Percentiles rank a stretch among this genome's conserved stretches.
These are phyloP conservation scores for Ormosia emarginata DNA, from an alignment of 306 rosid species.

Conservation along the genomic window DNA sequence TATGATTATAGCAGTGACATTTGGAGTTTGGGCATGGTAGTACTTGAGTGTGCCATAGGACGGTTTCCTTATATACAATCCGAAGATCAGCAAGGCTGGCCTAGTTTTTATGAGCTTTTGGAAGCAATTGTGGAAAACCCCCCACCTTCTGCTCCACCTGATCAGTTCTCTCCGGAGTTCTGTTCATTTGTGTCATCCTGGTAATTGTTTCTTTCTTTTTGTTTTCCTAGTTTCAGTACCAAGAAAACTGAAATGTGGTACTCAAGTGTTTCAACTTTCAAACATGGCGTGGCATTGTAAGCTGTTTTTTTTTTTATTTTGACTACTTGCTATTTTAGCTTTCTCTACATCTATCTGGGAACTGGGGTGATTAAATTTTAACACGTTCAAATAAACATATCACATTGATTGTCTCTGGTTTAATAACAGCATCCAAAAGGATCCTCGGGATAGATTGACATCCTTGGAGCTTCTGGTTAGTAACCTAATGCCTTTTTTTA, in stretches of 20 bases:
- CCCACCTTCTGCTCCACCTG: conserved; percentile 90
- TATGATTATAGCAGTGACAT: conserved; percentile 95
- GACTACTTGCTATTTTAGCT: not conserved
- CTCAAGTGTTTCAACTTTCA: conserved; percentile 11
- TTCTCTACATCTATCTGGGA: not conserved
- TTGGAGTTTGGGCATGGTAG: conserved; percentile 97
- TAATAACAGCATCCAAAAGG: conserved; percentile 84
- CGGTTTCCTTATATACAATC: conserved; percentile 87
- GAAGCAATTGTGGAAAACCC: conserved; percentile 88
- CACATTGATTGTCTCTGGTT: not conserved
- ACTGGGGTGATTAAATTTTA: not conserved
- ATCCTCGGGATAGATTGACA: conserved; percentile 67
- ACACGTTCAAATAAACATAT: not conserved
- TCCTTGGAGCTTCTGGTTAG: conserved; percentile 93
- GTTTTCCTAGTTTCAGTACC: not conserved
- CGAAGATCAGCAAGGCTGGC: conserved; percentile 88
- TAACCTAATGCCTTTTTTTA: not conserved
- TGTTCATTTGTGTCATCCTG: conserved; percentile 93
- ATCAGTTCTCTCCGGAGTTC: conserved; percentile 95
- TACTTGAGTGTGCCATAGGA: conserved; percentile 97
- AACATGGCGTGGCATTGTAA: not conserved
- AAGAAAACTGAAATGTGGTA: not conserved
- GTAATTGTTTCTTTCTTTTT: conserved; percentile 37
- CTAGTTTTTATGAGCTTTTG: conserved; percentile 94
- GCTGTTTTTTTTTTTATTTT: not conserved